Base-by-base conservation (phyloP, 2,329 filamentous ascomycete genomes). In the Clonostachys rosea region DNA sequence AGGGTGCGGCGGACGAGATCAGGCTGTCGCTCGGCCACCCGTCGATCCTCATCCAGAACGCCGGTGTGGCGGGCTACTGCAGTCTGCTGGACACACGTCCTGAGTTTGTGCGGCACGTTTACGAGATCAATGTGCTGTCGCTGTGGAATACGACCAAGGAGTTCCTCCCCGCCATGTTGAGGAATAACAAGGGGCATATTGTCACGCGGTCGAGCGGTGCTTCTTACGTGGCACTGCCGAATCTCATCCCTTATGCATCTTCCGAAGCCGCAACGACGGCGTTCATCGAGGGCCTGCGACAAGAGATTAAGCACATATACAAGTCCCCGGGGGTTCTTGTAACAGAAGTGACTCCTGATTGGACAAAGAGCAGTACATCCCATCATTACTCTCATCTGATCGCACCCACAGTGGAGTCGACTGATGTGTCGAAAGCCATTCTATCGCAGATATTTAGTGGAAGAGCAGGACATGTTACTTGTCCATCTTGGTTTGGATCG, bases 21-120 rank as follows among this genome's bases (percentile, higher is more conserved):
- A 74, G 78, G 44, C 60, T 63, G 30, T 61, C 74, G 12, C 68
- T 87, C 47, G 86, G 85, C 47, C 58, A 78, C 44, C 86, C 86
- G 1, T 89, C 84, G 0, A 70, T 90, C 50, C 70, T 90, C 4
- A 83, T 88, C 67, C 87, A 87, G 68, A 87, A 88, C 57, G 85
- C 85, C 8, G 84, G 84, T 50, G 75, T 86, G 30, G 78, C 73
- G 14, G 74, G 74, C 47, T 82, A 81, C 49, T 79, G 79, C 52
- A 76, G 73, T 6, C 75, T 90, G 51, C 72, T 89, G 41, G 71
- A 76, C 30, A 63, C 74, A 17, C 73, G 74, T 2, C 78, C 83
- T 43, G 69, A 68, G 17, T 77, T 83, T 53, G 71, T 86, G 52
- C 76, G 78, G 35, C 78, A 83, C 55, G 86, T 83, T 44, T 88